A percentile compares a stretch with the other conserved stretches of the same genome.
Evolutionary conservation across 352 stramenopile genomes (phyloP).

Genomic region (Paralagenidium karlingii): DNA sequence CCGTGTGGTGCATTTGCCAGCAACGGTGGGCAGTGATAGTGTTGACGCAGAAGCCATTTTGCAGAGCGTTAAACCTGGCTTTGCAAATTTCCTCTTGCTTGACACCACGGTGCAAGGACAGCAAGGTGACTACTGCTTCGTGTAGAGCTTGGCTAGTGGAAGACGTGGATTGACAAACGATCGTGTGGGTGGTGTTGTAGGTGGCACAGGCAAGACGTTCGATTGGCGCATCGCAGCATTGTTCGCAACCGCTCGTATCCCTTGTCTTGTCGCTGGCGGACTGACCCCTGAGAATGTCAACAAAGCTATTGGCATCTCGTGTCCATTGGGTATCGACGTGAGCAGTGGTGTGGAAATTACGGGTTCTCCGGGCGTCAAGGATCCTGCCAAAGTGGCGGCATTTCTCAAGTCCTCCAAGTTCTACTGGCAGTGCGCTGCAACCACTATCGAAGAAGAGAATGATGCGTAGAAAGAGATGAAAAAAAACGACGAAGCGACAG

Average conservation of each 20-base stretch:
- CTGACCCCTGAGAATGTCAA: constrained; percentile 90
- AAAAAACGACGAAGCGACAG: constrained; percentile 1
- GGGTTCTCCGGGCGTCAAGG: too few relatives aligned
- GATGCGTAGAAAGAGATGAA: too few relatives aligned
- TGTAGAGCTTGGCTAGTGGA: constrained; percentile 11
- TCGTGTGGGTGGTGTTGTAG: background rate
- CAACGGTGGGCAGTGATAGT: constrained; percentile 52
- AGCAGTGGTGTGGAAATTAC: constrained; percentile 93
- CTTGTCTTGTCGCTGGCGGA: constrained; percentile 94
- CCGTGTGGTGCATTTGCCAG: constrained; percentile 89
- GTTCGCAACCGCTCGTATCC: constrained; percentile 83
- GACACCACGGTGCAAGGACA: constrained; percentile 94
- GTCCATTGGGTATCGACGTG: constrained; percentile 92
- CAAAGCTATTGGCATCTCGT: constrained; percentile 70
- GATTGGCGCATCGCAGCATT: constrained; percentile 92
- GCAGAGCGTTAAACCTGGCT: constrained; percentile 40
- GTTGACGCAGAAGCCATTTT: constrained; percentile 66
- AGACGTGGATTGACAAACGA: constrained; percentile 2
- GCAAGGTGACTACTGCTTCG: too few relatives aligned
- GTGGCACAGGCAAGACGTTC: constrained; percentile 91
- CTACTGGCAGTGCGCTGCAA: too few relatives aligned
- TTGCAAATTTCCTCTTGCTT: constrained; percentile 87
- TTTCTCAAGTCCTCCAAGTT: too few relatives aligned
- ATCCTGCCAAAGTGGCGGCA: too few relatives aligned
- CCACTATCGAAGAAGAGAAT: too few relatives aligned